These are phyloP conservation scores for Oleoguttula mirabilis DNA, from an alignment of 495 filamentous ascomycete genomes.

Conservation along the genomic window DNA sequence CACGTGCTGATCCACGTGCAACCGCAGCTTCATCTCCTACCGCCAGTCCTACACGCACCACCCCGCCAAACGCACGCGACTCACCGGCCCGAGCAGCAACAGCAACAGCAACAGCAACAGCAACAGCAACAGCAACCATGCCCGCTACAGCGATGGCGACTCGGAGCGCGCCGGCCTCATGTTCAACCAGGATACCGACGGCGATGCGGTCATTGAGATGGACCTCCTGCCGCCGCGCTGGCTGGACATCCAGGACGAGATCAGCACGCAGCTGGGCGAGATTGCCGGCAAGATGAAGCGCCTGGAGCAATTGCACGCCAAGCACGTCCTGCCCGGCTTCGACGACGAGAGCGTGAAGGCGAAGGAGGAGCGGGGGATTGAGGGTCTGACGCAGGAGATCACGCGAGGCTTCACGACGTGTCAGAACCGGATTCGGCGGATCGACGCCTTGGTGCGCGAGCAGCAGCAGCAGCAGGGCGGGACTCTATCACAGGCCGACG, in stretches of 20 bases:
- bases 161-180: constrained; percentile 76
- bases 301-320: constrained; percentile 87
- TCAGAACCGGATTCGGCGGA: constrained; percentile 71
- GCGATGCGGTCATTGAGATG: constrained; percentile 97
- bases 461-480: constrained; percentile 47
- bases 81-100: constrained; percentile 38
- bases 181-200: constrained; percentile 67
- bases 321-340: constrained; percentile 92
- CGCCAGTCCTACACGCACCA: constrained; percentile 96
- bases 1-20: neutral
- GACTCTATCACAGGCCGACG: constrained; percentile 64
- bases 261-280: constrained; percentile 66
- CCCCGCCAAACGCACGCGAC: constrained; percentile 70
- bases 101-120: too few relatives aligned
- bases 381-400: constrained; percentile 78
- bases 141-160: constrained; percentile 31
- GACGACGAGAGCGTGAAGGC: constrained; percentile 82
- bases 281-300: constrained; percentile 71
- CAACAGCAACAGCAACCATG: too few relatives aligned
- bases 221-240: constrained; percentile 89
- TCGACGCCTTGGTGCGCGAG: constrained; percentile 74
- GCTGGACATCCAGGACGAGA: constrained; percentile 91
- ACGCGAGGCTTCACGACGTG: constrained; percentile 82
- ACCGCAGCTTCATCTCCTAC: constrained; percentile 84
- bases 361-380: constrained; percentile 77